Evolutionary conservation across 257 asterid genomes (phyloP).

Genomic region (Ilex asprella): DNA sequence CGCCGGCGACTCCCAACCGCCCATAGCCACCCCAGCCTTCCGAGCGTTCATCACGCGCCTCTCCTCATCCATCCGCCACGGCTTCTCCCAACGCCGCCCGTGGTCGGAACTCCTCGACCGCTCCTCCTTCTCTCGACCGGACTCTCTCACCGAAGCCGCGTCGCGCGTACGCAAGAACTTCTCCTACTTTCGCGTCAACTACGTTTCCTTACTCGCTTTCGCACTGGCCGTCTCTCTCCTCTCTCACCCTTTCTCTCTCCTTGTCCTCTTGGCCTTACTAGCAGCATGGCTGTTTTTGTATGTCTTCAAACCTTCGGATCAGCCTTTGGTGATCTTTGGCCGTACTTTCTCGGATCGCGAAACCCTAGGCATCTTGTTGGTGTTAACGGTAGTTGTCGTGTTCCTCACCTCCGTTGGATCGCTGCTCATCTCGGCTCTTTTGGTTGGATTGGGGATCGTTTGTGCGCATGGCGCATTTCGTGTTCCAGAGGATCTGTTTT

Average conservation of each 20-base stretch:
- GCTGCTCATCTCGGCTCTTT: slow-evolving; percentile 60
- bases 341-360: slow-evolving; percentile 77
- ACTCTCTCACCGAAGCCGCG: slow-evolving; percentile 68
- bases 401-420: slow-evolving; percentile 83
- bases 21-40: slow-evolving; percentile 75
- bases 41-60: slow-evolving; percentile 63
- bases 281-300: slow-evolving; percentile 71
- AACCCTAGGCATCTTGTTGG: slow-evolving; percentile 50
- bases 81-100: slow-evolving; percentile 83
- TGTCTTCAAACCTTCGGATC: slow-evolving; percentile 66
- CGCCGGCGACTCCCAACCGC: slow-evolving; percentile 25
- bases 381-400: slow-evolving; percentile 58
- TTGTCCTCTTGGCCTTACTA: slow-evolving; percentile 52
- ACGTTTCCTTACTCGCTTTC: slow-evolving; percentile 52
- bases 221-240: slow-evolving; percentile 72
- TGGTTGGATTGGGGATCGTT: slow-evolving; percentile 66
- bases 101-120: slow-evolving; percentile 81
- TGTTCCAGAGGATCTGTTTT: slow-evolving; percentile 74
- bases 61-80: slow-evolving; percentile 51
- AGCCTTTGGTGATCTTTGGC: slow-evolving; percentile 59
- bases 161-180: slow-evolving; percentile 75
- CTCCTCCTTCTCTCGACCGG: slow-evolving; percentile 78
- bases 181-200: slow-evolving; percentile 77
- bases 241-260: slow-evolving; percentile 72
- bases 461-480: slow-evolving; percentile 75